Evolutionary conservation across 2,329 filamentous ascomycete genomes (phyloP), one percentile per base, ranked within the genome.

Genomic region (Epichloe sylvatica): DNA sequence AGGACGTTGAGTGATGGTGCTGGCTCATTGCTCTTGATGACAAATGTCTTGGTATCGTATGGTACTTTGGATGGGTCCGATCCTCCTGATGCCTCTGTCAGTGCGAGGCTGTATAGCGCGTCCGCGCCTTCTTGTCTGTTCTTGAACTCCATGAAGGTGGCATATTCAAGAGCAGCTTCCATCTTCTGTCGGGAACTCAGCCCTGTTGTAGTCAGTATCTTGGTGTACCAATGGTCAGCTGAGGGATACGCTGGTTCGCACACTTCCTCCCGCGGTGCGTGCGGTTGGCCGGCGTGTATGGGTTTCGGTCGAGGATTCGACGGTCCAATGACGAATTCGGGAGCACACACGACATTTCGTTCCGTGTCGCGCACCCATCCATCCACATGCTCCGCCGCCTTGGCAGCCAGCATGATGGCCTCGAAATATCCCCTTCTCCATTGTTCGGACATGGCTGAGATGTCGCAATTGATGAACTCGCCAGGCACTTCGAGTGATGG

Each of bases 381-480:
- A 55, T 95, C 86, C 23, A 94, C 69, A 56, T 90, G 80, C 66
- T 96, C 90, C 4, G 88, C 81, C 0, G 83, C 80, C 55, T 79
- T 78, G 0, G 84, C 90, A 52, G 80, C 79, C 11, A 83, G 75
- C 79, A 96, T 86, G 44, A 96, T 68, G 3, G 82, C 76, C 59
- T 94, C 81, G 60, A 84, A 89, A 66, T 97, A 97, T 1, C 88
- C 89, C 49, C 86, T 75, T 58, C 84, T 74, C 91, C 90, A 97
- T 46, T 83, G 74, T 65, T 94, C 87, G 54, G 81, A 83, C 70
- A 89, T 94, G 6, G 68, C 74, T 1, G 78, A 78, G 50, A 92
- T 71, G 62, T 95, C 86, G 55, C 79, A 80, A 0, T 79, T 73
- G 51, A 81, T 74, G 33, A 70, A 64, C 44, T 91, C 63, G 0